Base-by-base conservation (phyloP, 768 basidiomycete species). In the Albatrellus ellisii region DNA sequence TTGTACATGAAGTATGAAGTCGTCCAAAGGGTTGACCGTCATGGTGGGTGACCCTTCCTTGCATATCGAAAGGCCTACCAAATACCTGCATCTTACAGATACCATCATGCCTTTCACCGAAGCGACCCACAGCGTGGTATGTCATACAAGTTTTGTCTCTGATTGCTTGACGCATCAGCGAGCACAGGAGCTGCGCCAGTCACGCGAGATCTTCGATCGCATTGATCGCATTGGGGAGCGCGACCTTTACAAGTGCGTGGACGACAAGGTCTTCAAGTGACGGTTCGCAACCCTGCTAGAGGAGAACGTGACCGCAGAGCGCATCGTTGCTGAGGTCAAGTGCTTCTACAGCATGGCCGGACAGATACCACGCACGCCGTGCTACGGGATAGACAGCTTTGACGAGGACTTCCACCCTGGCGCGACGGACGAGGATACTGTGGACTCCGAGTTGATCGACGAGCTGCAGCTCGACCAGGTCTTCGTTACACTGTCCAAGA, bases 161-260 rank as follows among this genome's bases (percentile, higher is more conserved):
- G 17, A 5, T 6, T 1, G 2, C 11, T 38, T 22, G 12, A 25
- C 37, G 51, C 11, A 51, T 43, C 20, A 11, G 2, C 4, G 28
- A 10, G 7, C 14, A 9, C 49, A 89, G 85, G 68, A 73, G 47
- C 70, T 89, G 3, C 67, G 56, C 10, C 53, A 61, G 6, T 64
- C 87, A 0, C 75, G 73, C 0, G 65, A 58, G 0, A 77, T 90
- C 39, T 62, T 89, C 31, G 61, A 68, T 10, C 72, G 82, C 3
- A n/a, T n/a, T n/a, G n/a, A n/a, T n/a, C n/a, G n/a, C n/a, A 68
- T 89, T 36, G 64, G 64, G 21, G 57, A 50, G 2, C 79, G 86
- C 8, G 70, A 83, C 44, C 61, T 89, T 0, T 89, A 88, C 57
- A 71, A 63, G 51, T 60, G 65, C 21, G 82, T 88, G 12, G 84